Conservation (phyloP, 345 rosid genomes). For the Eucalyptus tenuipes region DNA sequence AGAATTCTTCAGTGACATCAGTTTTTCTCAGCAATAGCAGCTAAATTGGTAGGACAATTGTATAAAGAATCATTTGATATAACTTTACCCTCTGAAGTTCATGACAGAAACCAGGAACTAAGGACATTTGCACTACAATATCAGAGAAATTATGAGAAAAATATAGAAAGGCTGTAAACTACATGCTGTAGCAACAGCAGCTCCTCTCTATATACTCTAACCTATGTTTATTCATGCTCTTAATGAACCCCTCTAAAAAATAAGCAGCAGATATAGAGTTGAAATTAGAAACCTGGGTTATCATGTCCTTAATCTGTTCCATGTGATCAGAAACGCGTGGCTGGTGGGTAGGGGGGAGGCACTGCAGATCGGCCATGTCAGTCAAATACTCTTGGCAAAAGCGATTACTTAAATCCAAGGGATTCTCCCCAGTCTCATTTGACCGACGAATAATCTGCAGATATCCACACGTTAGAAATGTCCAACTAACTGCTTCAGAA, state of each 20-base stretch:
- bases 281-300: slow-evolving; percentile 30
- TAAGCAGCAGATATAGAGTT: background rate
- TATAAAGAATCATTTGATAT: background rate
- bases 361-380: slow-evolving; percentile 70
- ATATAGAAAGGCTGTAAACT: background rate
- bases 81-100: background rate
- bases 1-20: background rate
- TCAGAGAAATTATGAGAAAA: background rate
- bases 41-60: background rate
- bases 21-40: background rate
- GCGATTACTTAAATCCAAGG: slow-evolving; percentile 41
- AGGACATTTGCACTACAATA: background rate
- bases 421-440: slow-evolving; percentile 45
- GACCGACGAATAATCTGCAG: slow-evolving; percentile 69
- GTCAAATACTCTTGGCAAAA: slow-evolving; percentile 66
- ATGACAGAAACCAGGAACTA: background rate
- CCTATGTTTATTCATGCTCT: background rate
- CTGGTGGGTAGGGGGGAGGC: slow-evolving; percentile 72
- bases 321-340: slow-evolving; percentile 75
- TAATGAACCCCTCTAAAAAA: background rate
- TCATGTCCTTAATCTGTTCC: slow-evolving; percentile 66
- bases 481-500: background rate
- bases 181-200: background rate
- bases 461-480: background rate
- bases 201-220: background rate